Base-by-base conservation (phyloP, 225 moss, liverwort and hornwort genomes). In the Thuidium tamariscinum region DNA sequence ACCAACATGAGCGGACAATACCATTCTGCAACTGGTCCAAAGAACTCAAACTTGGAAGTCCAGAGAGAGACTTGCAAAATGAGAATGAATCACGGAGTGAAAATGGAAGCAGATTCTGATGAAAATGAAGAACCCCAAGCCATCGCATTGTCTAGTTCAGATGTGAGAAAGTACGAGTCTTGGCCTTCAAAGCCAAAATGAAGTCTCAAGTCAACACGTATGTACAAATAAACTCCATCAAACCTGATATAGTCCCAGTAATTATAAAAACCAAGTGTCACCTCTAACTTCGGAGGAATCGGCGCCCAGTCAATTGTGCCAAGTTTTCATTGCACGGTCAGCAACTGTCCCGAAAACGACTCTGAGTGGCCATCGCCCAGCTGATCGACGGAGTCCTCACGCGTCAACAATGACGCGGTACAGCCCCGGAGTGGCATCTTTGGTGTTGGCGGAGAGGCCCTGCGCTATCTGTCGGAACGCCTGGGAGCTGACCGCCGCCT, bases 361-460 rank as follows among this genome's bases (percentile, higher is more conserved):
- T 30, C 32, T 27, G 10, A 34, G 22, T 25, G 57, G 27, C 26
- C 18, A 41, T 57, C 70, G 70, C 67, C 39, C 32, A 22, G 49
- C 18, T 37, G 63, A 23, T 56, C 34, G 61, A n/a, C n/a, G n/a
- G n/a, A 27, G 41, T 62, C 36, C 64, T 85, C 65, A 85, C 34
- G 55, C 85, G 11, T 34, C 77, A 17, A 77, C 25, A 12, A 77
- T 23, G 39, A 85, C 85, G 85, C 66, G 77, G 66, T 77, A 85
- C 41, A 85, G 55, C 25, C 1, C 32, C 5, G 85, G 77, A 11
- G 65, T 49, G 22, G 21, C 0, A 22, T 39, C 39, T 41, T 7
- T 32, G 77, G 4, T 5, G 41, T 1, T 1, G 42, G 41, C 13
- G 4, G 0, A 0, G 55, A 0, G 18, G 34, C 55, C 34, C 16